These are phyloP conservation scores for Quercus parvula DNA, from an alignment of 306 rosid genomes.

Conservation along the genomic window DNA sequence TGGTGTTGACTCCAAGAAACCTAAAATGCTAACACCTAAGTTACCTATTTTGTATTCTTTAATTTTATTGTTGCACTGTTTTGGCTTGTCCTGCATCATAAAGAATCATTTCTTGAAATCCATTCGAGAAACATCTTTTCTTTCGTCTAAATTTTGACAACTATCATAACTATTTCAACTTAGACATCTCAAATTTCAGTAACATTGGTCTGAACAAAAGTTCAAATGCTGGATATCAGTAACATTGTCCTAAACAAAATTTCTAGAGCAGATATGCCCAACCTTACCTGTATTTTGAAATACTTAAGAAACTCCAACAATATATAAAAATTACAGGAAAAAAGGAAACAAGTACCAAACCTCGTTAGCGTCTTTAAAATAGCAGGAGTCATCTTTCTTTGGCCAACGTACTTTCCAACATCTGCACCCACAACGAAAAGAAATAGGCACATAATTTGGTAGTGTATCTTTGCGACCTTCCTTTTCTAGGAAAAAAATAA, in stretches of 20 bases:
- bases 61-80: not conserved
- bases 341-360: constrained; percentile 18
- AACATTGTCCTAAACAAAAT: not conserved
- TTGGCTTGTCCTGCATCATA: not conserved
- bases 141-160: not conserved
- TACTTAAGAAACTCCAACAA: not conserved
- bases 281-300: not conserved
- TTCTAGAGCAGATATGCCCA: not conserved
- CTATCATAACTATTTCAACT: not conserved
- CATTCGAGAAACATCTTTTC: not conserved
- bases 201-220: not conserved
- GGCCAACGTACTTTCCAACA: constrained; percentile 55
- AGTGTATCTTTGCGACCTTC: not conserved
- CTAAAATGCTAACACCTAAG: too few relatives aligned
- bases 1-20: too few relatives aligned
- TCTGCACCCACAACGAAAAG: constrained; percentile 16
- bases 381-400: constrained; percentile 32
- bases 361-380: constrained; percentile 57
- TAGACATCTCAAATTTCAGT: not conserved
- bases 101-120: not conserved
- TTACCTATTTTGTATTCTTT: not conserved
- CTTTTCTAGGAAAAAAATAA: not conserved
- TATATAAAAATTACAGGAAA: not conserved
- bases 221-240: not conserved
- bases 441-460: not conserved